These are phyloP conservation scores for Cercospora citrullina DNA, from an alignment of 2,329 filamentous ascomycete genomes.

Conservation along the genomic window DNA sequence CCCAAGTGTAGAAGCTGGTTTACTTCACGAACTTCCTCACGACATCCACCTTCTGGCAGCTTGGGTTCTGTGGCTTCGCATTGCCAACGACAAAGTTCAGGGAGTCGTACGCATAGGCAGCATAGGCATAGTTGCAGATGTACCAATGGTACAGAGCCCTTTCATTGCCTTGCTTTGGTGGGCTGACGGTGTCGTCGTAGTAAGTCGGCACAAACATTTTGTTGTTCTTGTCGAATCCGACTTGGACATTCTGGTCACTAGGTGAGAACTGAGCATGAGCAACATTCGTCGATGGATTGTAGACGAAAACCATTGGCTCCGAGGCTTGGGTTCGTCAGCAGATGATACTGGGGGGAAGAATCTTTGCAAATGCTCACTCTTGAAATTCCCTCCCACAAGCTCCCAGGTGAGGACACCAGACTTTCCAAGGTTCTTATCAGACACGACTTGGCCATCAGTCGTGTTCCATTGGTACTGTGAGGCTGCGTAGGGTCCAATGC, in stretches of 20 bases:
- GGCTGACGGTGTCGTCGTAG: constrained; percentile 43
- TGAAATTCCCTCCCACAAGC: constrained; percentile 38
- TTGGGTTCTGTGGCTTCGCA: constrained; percentile 47
- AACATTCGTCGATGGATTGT: constrained; percentile 44
- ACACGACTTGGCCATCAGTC: constrained; percentile 14
- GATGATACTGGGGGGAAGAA: constrained; percentile 2
- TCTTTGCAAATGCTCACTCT: constrained; percentile 14
- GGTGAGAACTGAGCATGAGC: constrained; percentile 46
- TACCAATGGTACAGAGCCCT: constrained; percentile 47
- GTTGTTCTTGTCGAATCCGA: constrained; percentile 46
- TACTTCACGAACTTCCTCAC: constrained; percentile 19
- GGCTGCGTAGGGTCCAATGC: constrained; percentile 32
- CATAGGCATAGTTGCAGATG: constrained; percentile 44
- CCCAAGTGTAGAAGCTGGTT: background rate
- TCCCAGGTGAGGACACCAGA: constrained; percentile 32
- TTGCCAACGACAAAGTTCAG: constrained; percentile 47
- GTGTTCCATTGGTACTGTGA: constrained; percentile 30
- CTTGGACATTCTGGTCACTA: constrained; percentile 21
- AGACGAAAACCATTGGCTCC: constrained; percentile 38
- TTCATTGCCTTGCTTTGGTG: constrained; percentile 31
- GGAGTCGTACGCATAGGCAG: constrained; percentile 46
- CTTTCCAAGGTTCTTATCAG: constrained; percentile 39
- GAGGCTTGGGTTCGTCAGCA: constrained; percentile 15
- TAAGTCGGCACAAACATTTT: constrained; percentile 45
- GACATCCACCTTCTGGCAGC: constrained; percentile 47